Conservation (phyloP, 2,329 filamentous ascomycete species). For the Trichoderma oligosporum region DNA sequence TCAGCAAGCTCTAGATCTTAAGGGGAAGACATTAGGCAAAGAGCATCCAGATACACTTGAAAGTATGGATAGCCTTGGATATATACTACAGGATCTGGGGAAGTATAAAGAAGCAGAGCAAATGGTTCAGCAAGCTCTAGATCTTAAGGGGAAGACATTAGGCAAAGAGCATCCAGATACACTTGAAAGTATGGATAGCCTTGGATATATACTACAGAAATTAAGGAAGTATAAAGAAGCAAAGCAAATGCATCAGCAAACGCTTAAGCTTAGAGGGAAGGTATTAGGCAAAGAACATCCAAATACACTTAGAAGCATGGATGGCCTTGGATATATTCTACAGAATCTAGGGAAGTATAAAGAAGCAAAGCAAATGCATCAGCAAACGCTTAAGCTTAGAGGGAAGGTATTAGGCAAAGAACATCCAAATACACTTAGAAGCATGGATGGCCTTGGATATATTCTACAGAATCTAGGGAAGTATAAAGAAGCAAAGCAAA, state of each 20-base stretch:
- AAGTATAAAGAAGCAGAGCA: constrained; percentile 8
- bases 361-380: not conserved
- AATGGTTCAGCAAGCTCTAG: not conserved
- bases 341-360: constrained; percentile 19
- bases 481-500: not conserved
- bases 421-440: too few species aligned
- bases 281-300: not conserved
- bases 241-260: not conserved
- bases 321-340: constrained; percentile 34
- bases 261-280: not conserved
- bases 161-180: constrained; percentile 5
- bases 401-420: not conserved
- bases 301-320: not conserved
- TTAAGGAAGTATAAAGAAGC: too few species aligned
- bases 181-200: not conserved
- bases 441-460: constrained; percentile 4
- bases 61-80: not conserved
- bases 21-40: too few species aligned
- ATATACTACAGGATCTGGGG: not conserved
- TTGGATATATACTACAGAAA: not conserved
- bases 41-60: too few species aligned
- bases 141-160: not conserved
- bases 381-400: not conserved
- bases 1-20: too few species aligned
- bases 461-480: not conserved